Conservation (phyloP, 78 protist genomes). For the Dictyostelium purpureum region DNA sequence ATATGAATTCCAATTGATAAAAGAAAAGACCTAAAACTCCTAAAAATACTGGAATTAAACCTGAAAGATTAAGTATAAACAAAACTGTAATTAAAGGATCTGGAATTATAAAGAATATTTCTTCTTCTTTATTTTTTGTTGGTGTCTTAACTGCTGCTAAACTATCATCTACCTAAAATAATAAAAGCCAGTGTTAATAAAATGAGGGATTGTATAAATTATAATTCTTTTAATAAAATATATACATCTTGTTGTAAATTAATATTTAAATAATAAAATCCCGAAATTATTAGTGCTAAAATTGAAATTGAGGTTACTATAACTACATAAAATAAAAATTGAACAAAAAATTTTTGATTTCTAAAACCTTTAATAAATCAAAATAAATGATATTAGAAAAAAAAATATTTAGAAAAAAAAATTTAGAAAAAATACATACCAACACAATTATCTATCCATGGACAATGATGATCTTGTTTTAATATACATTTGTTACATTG, state of each 20-base stretch:
- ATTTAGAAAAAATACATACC: no score
- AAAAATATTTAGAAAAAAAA: no score
- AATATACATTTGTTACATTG: slow-evolving; percentile 89
- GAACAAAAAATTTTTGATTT: slow-evolving; percentile 40
- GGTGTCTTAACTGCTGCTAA: background rate
- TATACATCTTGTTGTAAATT: background rate
- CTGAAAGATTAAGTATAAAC: slow-evolving; percentile 37
- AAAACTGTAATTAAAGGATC: slow-evolving; percentile 12
- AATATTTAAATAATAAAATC: slow-evolving; percentile 19
- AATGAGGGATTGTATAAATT: background rate
- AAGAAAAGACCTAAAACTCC: slow-evolving; percentile 60
- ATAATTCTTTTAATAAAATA: background rate
- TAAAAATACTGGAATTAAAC: slow-evolving; percentile 5
- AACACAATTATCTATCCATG: slow-evolving; percentile 73
- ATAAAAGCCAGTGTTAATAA: no score
- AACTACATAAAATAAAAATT: slow-evolving; percentile 23
- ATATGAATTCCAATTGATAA: slow-evolving; percentile 23
- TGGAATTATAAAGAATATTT: background rate
- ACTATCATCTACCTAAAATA: background rate
- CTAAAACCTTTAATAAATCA: slow-evolving; percentile 53
- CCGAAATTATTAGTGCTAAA: background rate
- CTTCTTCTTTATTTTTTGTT: background rate
- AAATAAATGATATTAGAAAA: no score
- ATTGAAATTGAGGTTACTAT: background rate
- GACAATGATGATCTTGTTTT: slow-evolving; percentile 96